phyloP scores from a whole-genome alignment of 2,329 filamentous ascomycete species.

The Aspergillus nomiae region DNA sequence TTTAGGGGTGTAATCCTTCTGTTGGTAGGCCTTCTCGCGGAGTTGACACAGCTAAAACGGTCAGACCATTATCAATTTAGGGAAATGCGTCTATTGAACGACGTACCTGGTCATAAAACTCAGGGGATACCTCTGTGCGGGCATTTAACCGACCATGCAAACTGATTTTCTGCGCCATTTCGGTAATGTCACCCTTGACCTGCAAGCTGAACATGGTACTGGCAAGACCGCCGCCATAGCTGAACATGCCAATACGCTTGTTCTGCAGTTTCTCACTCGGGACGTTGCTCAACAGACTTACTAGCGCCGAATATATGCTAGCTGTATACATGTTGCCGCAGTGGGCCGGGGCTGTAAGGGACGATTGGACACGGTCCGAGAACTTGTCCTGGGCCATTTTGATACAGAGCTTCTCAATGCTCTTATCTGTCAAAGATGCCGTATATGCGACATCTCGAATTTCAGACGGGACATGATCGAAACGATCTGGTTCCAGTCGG shows the following conservation, averaged over 20 bases:
- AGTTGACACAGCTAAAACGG: conserved; percentile 69
- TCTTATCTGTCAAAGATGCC: conserved; percentile 77
- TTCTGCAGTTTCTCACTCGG: conserved; percentile 65
- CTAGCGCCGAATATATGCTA: conserved; percentile 60
- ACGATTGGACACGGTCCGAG: conserved; percentile 72
- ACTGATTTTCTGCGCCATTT: conserved; percentile 68
- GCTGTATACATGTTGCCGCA: conserved; percentile 68
- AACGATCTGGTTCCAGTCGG: conserved; percentile 69
- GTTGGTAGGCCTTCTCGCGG: conserved; percentile 78
- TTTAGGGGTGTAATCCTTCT: conserved; percentile 74
- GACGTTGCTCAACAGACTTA: conserved; percentile 64
- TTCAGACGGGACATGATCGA: conserved; percentile 74
- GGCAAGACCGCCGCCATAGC: conserved; percentile 76
- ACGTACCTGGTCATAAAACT: conserved; percentile 72
- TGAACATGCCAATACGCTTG: conserved; percentile 76
- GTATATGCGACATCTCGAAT: conserved; percentile 77
- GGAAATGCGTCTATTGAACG: not conserved
- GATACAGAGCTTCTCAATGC: conserved; percentile 86
- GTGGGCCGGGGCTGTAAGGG: conserved; percentile 74
- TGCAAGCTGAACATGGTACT: conserved; percentile 70
- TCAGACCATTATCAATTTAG: not conserved
- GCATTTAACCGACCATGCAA: conserved; percentile 68
- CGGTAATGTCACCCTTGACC: conserved; percentile 68
- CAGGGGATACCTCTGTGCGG: conserved; percentile 67
- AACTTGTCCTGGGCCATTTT: conserved; percentile 80